Evolutionary conservation across 208 protist genomes (phyloP), one percentile per base, ranked within the genome.

Genomic region (Leishmania gerbilli): DNA sequence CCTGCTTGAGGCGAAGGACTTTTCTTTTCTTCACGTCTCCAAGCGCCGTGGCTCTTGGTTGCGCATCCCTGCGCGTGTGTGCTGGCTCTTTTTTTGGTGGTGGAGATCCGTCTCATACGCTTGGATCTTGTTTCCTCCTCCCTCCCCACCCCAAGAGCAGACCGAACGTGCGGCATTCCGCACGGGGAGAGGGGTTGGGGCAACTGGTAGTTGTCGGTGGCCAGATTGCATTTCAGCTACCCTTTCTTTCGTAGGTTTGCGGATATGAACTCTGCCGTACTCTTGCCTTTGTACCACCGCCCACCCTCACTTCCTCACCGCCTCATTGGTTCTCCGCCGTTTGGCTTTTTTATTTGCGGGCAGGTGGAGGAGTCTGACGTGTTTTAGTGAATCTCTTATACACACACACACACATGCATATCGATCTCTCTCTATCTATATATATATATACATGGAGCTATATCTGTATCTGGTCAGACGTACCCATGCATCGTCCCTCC

Each of bases 1-100:
- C 27, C 0, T 13, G 58, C 7, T 27, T 3, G 21, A 8, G 27
- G 58, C 9, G 27, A 31, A 27, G 27, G 27, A 31, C 58, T 64
- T 64, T 64, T 27, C 58, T 6, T 31, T 64, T 13, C 0, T 3
- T 11, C 58, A 64, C 27, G 2, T 7, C 21, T 15, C 58, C 58
- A 31, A 64, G 24, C n/a, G 11, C 27, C 58, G 58, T 64, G 24
- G n/a, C 31, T 71, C 40, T 40, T 45, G 37, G 34, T 47, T 15
- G 65, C 15, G 69, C 21, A 19, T n/a, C 24, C 55, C 21, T 74
- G 37, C 55, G 42, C 40, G 37, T 74, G 40, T n/a, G 37, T 74
- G 69, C 24, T 5, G 19, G 69, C 27, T 13, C 37, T n/a, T 79
- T 34, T 82, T 21, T 82, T 17, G 42, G 40, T 78, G n/a, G 58